These are phyloP conservation scores for Lactifluus subvellereus DNA, from an alignment of 768 basidiomycete species.

Conservation along the genomic window DNA sequence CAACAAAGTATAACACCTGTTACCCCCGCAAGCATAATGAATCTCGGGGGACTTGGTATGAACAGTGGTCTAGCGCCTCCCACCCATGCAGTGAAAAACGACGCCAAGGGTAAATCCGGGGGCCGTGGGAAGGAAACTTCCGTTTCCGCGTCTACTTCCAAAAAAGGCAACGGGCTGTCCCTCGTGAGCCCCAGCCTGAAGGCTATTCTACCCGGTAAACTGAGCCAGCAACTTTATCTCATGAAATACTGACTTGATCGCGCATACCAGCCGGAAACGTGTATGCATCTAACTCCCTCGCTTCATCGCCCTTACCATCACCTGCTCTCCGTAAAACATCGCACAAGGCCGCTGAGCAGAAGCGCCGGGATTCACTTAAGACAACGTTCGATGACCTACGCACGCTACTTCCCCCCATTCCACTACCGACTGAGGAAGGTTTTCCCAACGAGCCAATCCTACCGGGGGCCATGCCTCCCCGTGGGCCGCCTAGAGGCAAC, in stretches of 20 bases:
- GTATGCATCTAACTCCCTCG: constrained; percentile 26
- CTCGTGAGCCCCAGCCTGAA: constrained; percentile 55
- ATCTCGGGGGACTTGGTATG: constrained; percentile 60
- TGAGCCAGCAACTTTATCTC: constrained; percentile 1
- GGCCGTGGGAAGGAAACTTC: constrained; percentile 19
- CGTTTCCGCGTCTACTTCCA: constrained; percentile 17
- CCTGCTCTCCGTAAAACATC: constrained; percentile 63
- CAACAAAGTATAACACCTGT: constrained; percentile 57
- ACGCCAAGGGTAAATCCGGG: constrained; percentile 20
- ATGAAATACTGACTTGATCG: constrained; percentile 8
- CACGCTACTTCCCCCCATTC: constrained; percentile 79
- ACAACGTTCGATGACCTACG: constrained; percentile 86
- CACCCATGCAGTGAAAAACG: constrained; percentile 22
- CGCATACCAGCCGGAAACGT: constrained; percentile 33
- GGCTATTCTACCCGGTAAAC: constrained; percentile 64
- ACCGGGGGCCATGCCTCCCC: constrained; percentile 84
- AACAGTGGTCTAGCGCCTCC: constrained; percentile 40
- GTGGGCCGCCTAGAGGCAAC: constrained; percentile 80
- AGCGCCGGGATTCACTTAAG: constrained; percentile 93
- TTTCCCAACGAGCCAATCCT: constrained; percentile 67
- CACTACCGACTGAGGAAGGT: constrained; percentile 69
- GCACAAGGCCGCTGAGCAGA: constrained; percentile 96
- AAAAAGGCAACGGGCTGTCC: constrained; percentile 31
- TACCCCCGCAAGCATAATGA: constrained; percentile 92
- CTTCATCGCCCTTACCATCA: constrained; percentile 26